These are phyloP conservation scores for Pseudopyricularia javanii DNA, from an alignment of 2,329 filamentous ascomycete genomes.

Conservation along the genomic window DNA sequence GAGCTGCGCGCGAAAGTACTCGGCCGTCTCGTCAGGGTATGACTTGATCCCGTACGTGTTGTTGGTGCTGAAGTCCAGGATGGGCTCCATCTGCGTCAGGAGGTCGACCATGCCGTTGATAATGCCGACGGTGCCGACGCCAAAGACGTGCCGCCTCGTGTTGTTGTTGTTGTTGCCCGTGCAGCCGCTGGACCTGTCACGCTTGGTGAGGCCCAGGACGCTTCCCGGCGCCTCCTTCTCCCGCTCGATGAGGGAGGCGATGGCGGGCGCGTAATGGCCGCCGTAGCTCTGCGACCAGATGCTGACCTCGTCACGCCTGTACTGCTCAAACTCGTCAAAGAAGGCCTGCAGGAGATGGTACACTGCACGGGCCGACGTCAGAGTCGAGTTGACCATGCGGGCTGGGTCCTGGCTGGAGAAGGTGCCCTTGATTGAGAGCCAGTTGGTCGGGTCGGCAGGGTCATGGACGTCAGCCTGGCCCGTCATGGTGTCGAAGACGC, in stretches of 20 bases:
- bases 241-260: conserved; percentile 24
- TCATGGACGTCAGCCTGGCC: neutral
- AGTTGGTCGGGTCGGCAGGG: neutral
- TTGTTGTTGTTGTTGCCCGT: neutral
- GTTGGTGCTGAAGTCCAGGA: conserved; percentile 30
- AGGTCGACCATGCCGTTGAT: conserved; percentile 45
- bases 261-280: conserved; percentile 56
- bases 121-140: conserved; percentile 26
- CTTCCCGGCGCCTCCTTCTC: neutral
- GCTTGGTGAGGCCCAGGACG: neutral
- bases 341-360: conserved; percentile 57
- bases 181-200: neutral
- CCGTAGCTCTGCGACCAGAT: conserved; percentile 60
- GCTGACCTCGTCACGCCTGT: conserved; percentile 41
- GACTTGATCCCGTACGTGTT: conserved; percentile 22
- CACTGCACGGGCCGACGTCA: conserved; percentile 41
- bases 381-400: conserved; percentile 41
- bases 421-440: conserved; percentile 39
- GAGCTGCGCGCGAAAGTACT: neutral
- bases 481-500: conserved; percentile 1
- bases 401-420: conserved; percentile 42
- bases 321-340: conserved; percentile 44
- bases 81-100: conserved; percentile 26
- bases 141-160: neutral
- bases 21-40: conserved; percentile 3